Evolutionary conservation across 2,329 filamentous ascomycete species (phyloP).

Genomic region (Scleromitrula shiraiana): DNA sequence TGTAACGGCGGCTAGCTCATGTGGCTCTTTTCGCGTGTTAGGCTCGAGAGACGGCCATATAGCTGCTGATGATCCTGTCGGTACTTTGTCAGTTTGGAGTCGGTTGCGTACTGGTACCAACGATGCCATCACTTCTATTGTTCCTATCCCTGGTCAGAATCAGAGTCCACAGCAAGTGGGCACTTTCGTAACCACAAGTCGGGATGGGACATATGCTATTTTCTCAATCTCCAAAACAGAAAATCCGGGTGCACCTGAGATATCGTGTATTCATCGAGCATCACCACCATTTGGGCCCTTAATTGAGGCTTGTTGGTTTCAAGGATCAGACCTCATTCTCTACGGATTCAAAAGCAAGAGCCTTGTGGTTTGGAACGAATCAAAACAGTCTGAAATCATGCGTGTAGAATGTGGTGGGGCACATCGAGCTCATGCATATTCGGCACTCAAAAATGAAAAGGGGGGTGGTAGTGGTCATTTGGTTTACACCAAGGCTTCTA

Average conservation of each 20-base stretch:
- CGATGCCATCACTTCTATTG: conserved; percentile 62
- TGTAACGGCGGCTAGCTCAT: conserved; percentile 41
- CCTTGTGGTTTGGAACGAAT: conserved; percentile 78
- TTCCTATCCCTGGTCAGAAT: conserved; percentile 33
- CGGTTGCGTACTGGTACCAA: conserved; percentile 22
- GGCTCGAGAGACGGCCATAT: conserved; percentile 50
- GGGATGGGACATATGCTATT: conserved; percentile 69
- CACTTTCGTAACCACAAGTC: conserved; percentile 65
- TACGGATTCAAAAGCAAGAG: conserved; percentile 74
- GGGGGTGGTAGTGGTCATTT: conserved; percentile 42
- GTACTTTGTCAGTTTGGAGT: conserved; percentile 16
- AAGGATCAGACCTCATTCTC: conserved; percentile 52
- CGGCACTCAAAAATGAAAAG: conserved; percentile 15
- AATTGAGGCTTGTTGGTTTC: conserved; percentile 65
- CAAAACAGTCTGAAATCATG: conserved; percentile 58
- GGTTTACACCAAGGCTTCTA: conserved; percentile 65
- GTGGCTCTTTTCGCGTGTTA: conserved; percentile 36
- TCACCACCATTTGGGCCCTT: conserved; percentile 65
- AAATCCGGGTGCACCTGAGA: conserved; percentile 13
- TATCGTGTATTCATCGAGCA: conserved; percentile 54
- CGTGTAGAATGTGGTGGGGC: conserved; percentile 75
- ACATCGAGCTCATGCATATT: conserved; percentile 66
- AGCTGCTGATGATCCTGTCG: conserved; percentile 29
- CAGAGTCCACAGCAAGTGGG: conserved; percentile 28
- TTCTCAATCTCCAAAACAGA: conserved; percentile 29